Evolutionary conservation across 805 yeast genomes (phyloP).

Genomic region (Candida dajiaensis): DNA sequence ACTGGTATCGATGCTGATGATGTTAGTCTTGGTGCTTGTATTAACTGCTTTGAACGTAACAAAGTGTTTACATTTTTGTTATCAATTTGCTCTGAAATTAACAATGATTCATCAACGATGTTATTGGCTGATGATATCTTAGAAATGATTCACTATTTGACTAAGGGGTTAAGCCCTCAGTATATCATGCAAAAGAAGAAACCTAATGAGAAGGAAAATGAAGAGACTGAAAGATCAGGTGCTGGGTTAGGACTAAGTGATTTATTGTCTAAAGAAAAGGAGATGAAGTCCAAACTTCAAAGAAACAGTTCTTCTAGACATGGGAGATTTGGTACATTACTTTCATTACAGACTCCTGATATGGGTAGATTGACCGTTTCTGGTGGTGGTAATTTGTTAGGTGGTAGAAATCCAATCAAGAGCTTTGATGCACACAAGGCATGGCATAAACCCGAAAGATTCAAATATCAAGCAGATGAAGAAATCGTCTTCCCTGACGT

Average conservation of each 20-base stretch:
- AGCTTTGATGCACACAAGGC: conserved; percentile 63
- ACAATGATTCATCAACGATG: conserved; percentile 54
- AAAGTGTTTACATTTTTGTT: conserved; percentile 67
- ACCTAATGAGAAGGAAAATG: not conserved
- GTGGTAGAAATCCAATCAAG: conserved; percentile 47
- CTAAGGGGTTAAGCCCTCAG: conserved; percentile 45
- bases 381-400: conserved; percentile 60
- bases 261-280: conserved; percentile 56
- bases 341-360: conserved; percentile 63
- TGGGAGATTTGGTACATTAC: conserved; percentile 83
- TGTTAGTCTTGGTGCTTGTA: conserved; percentile 53
- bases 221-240: not conserved
- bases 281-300: conserved; percentile 41
- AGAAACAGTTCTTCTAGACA: conserved; percentile 66
- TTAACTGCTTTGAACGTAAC: conserved; percentile 57
- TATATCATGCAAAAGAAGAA: conserved; percentile 11
- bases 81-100: conserved; percentile 64
- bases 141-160: conserved; percentile 62
- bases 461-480: conserved; percentile 23
- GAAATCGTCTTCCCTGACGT: conserved; percentile 26
- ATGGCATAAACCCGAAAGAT: conserved; percentile 44
- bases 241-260: conserved; percentile 22
- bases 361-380: conserved; percentile 57
- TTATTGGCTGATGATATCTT: conserved; percentile 56
- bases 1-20: conserved; percentile 57